Evolutionary conservation across 495 filamentous ascomycete genomes (phyloP), one percentile per base, ranked within the genome.

Genomic region (Pseudevernia furfuracea): DNA sequence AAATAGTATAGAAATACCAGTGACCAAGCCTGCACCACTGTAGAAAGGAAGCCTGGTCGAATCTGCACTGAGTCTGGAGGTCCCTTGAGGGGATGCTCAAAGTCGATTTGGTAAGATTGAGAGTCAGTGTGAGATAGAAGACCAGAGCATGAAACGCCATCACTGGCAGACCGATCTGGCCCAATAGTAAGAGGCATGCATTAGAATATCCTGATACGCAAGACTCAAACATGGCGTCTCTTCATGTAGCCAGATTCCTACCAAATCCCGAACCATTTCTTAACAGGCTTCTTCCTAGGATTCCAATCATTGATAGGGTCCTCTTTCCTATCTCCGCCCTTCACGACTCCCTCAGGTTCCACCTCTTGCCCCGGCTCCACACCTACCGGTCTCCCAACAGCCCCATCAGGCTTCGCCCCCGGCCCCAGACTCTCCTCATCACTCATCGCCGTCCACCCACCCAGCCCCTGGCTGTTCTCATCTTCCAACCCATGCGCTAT

Each of bases 401-500:
- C 64, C 34, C 72, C 70, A 46, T 72, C 74, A 60, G 68, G 44
- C 39, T 53, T 63, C 28, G 71, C 63, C 10, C 65, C 67, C 10
- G 72, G 67, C 3, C 72, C 73, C 49, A 75, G 48, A 41, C 58
- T 56, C 59, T 79, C 73, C n/a, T 67, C 70, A 62, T 73, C 77
- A 52, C 30, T 72, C 71, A 72, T 76, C 12, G 71, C 71, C 0
- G 71, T 76, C 80, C 80, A 79, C 25, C 73, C 76, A 52, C 72
- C 77, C 66, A 79, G 72, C 7, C 74, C 74, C 66, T 82, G 76
- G 52, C 28, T 39, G 1, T 57, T 63, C 48, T 60, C 58, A 36
- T 85, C 81, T 67, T 87, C 85, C 70, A 93, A 36, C 12, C 90
- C 91, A 81, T 96, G 90, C 60, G 89, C 90, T 77, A 87, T 83